Percentiles rank a stretch among this genome's conserved stretches.
These are phyloP conservation scores for Acaromyces ingoldii DNA, from an alignment of 1,284 basidiomycete genomes.

Conservation along the genomic window DNA sequence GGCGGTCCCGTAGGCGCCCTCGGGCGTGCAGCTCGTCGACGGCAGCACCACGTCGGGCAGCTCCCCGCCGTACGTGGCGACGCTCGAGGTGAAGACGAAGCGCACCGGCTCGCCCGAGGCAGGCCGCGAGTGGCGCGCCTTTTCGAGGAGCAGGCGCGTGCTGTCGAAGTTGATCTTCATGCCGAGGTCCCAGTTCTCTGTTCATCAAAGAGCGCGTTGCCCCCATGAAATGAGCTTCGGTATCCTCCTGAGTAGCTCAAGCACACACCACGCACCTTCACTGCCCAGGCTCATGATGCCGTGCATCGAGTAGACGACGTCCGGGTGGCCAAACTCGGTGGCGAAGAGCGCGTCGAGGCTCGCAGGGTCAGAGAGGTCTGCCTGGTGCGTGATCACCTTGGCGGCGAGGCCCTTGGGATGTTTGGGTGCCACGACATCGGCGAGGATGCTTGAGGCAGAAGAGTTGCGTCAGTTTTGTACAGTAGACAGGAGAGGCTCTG, in stretches of 20 bases:
- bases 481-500: no score
- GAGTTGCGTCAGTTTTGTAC: no score
- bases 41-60: slow-evolving; percentile 22
- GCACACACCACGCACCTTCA: slow-evolving; percentile 20
- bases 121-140: slow-evolving; percentile 13
- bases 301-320: slow-evolving; percentile 29
- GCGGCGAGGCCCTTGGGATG: slow-evolving; percentile 6
- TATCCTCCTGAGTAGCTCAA: no score
- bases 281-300: slow-evolving; percentile 33
- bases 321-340: slow-evolving; percentile 17
- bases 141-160: slow-evolving; percentile 19
- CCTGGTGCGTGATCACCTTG: slow-evolving; percentile 12
- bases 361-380: slow-evolving; percentile 18
- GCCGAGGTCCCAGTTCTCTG: slow-evolving; percentile 17
- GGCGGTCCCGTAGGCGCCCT: slow-evolving; percentile 27
- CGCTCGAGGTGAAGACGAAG: slow-evolving; percentile 25
- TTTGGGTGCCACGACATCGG: slow-evolving; percentile 19
- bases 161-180: slow-evolving; percentile 30
- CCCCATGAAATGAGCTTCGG: no score
- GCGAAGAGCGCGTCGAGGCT: slow-evolving; percentile 21
- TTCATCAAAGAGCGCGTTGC: no score
- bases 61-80: slow-evolving; percentile 26
- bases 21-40: slow-evolving; percentile 20
- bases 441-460: slow-evolving; percentile 16
- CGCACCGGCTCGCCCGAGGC: slow-evolving; percentile 12